A percentile compares a stretch with the other conserved stretches of the same genome.
phyloP scores from a whole-genome alignment of 164 flowering plant genomes.

The Tetrastigma voinierianum region DNA sequence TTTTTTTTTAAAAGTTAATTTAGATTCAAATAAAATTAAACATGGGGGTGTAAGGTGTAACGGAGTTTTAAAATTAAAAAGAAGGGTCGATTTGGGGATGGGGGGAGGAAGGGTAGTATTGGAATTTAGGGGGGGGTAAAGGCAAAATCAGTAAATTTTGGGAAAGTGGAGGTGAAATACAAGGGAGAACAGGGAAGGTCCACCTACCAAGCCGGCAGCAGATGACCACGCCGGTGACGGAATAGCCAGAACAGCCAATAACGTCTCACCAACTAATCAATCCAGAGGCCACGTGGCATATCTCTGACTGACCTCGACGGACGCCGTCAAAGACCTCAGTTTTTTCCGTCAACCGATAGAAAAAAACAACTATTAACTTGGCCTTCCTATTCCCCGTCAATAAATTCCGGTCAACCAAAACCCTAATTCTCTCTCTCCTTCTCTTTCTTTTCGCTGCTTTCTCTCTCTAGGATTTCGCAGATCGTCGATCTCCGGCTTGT shows the following conservation, averaged over 20 bases:
- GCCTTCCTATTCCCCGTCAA: slow-evolving; percentile 15
- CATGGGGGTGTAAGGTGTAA: too few species aligned
- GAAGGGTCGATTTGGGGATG: too few species aligned
- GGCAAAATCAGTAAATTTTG: too few species aligned
- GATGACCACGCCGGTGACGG: slow-evolving; percentile 29
- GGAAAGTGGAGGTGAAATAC: too few species aligned
- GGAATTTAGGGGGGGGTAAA: too few species aligned
- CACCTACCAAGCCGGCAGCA: slow-evolving; percentile 18
- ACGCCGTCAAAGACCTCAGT: slow-evolving; percentile 27
- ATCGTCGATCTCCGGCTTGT: slow-evolving; percentile 8
- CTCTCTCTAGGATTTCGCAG: slow-evolving; percentile 6
- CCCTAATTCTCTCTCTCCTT: slow-evolving; percentile 19
- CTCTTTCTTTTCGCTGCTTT: slow-evolving; percentile 7
- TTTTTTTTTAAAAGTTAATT: too few species aligned
- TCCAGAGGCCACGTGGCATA: slow-evolving; percentile 23
- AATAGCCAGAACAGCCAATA: slow-evolving; percentile 17
- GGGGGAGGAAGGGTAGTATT: too few species aligned
- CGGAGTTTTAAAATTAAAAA: too few species aligned
- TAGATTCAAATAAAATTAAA: too few species aligned
- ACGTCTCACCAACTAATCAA: slow-evolving; percentile 2
- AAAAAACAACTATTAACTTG: neutral
- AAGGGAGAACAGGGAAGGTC: slow-evolving; percentile 3
- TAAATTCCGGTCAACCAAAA: slow-evolving; percentile 29
- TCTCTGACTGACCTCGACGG: slow-evolving; percentile 13
- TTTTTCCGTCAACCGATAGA: slow-evolving; percentile 30